Conservation (phyloP, 164 flowering plant species). For the Cinnamomum micranthum region DNA sequence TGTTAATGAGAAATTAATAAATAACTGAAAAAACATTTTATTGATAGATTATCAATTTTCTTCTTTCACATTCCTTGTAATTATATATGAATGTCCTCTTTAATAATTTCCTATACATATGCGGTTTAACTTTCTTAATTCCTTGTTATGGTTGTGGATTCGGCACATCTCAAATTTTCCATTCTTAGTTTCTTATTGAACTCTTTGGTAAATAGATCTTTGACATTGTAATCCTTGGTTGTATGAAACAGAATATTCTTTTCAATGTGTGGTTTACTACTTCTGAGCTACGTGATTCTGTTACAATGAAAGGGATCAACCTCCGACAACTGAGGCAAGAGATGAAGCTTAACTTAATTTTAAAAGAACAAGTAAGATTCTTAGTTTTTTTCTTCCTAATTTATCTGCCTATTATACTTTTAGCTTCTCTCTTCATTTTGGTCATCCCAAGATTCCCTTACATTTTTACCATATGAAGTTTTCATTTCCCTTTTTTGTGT, state of each 20-base stretch:
- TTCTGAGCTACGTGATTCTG: constrained; percentile 55
- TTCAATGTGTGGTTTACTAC: constrained; percentile 59
- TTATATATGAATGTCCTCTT: background rate
- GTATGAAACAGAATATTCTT: constrained; percentile 51
- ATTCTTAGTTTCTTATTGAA: background rate
- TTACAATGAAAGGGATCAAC: constrained; percentile 47
- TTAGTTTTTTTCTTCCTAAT: too few species aligned
- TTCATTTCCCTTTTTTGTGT: too few species aligned
- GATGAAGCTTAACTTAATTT: constrained; percentile 52
- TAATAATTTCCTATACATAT: background rate
- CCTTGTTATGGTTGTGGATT: background rate
- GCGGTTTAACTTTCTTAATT: too few species aligned
- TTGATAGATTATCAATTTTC: background rate
- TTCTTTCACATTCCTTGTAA: background rate
- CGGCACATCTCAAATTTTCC: background rate
- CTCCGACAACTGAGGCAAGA: constrained; percentile 64
- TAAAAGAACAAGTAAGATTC: constrained; percentile 63
- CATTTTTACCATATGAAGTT: too few species aligned
- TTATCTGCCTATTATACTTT: too few species aligned
- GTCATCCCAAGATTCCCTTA: too few species aligned
- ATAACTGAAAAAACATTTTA: background rate
- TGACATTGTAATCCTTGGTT: background rate
- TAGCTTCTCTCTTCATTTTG: too few species aligned
- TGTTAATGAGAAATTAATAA: background rate
- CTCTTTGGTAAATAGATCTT: background rate